Evolutionary conservation across 805 yeast species (phyloP).

Genomic region (Lachancea sp.): DNA sequence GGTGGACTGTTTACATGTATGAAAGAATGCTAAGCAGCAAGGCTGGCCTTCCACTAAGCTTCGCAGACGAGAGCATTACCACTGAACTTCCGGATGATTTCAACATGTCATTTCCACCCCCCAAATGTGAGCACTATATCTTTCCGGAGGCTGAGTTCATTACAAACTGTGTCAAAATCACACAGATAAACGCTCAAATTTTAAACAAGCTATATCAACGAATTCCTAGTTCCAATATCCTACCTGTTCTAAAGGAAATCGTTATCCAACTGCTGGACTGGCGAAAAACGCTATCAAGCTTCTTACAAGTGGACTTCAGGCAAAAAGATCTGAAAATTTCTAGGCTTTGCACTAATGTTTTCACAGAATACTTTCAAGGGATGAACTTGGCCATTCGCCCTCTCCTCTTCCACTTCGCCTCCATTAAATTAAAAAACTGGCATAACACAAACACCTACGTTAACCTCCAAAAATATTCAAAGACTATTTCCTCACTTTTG

Average conservation of each 20-base stretch:
- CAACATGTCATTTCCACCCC: conserved; percentile 56
- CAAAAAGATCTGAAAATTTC: conserved; percentile 47
- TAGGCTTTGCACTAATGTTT: conserved; percentile 62
- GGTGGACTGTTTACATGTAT: conserved; percentile 82
- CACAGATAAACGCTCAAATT: conserved; percentile 71
- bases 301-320: conserved; percentile 58
- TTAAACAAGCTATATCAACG: conserved; percentile 63
- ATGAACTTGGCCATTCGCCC: conserved; percentile 75
- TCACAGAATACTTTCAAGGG: conserved; percentile 82
- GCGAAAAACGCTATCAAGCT: conserved; percentile 60
- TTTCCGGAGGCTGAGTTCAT: conserved; percentile 76
- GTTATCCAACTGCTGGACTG: conserved; percentile 62
- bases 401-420: conserved; percentile 65
- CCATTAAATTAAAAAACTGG: conserved; percentile 52
- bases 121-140: conserved; percentile 56
- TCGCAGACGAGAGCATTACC: conserved; percentile 76
- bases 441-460: conserved; percentile 41
- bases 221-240: conserved; percentile 68
- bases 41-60: conserved; percentile 71
- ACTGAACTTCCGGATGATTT: conserved; percentile 70
- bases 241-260: conserved; percentile 65
- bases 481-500: conserved; percentile 57
- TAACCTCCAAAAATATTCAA: conserved; percentile 61
- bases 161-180: conserved; percentile 68
- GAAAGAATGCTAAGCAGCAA: conserved; percentile 81